Evolutionary conservation across 805 yeast genomes (phyloP), one percentile per base, ranked within the genome.

Genomic region (Metschnikowia continentalis): DNA sequence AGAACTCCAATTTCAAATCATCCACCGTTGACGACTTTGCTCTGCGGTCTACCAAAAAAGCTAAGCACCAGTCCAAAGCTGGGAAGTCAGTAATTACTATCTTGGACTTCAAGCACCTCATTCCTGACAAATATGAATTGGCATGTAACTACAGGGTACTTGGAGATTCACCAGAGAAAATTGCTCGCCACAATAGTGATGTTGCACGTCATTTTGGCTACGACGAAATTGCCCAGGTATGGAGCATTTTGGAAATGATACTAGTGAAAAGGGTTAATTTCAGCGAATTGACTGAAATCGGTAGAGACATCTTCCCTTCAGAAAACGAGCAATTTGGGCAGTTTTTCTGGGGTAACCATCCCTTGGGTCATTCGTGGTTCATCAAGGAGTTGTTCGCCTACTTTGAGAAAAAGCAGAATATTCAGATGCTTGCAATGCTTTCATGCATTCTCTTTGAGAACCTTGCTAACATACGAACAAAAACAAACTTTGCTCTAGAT

Each of bases 351-450:
- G 92, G 92, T 0, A 68, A 78, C 4, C 95, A 88, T 63, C 91
- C 90, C 0, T 79, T 85, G 63, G 96, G 96, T 1, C 76, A 82
- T 37, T 58, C 75, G 11, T 81, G 89, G 87, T 69, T 89, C 20
- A 74, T 89, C 0, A 75, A 75, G 23, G 80, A 81, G 52, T 71
- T 90, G 37, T 73, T 91, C 61, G 61, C 65, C 1, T 84, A 84
- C 58, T 90, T 84, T 62, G 94, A 85, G 58, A 68, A 60, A 33
- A 61, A 74, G 39, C 82, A 84, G 1, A 86, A 92, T 60, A 68
- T 89, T 26, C 97, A 92, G 65, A 89, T 92, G 96, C 70, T 91
- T 22, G 96, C 96, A 0, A 87, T 88, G 90, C 67, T 90, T 56
- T 80, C 92, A 3, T 88, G 96, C 67, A 75, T 89, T 4, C 67